A percentile compares a stretch with the other conserved stretches of the same genome.
Evolutionary conservation across 495 filamentous ascomycete genomes (phyloP).

Genomic region (Xylaria castorea): DNA sequence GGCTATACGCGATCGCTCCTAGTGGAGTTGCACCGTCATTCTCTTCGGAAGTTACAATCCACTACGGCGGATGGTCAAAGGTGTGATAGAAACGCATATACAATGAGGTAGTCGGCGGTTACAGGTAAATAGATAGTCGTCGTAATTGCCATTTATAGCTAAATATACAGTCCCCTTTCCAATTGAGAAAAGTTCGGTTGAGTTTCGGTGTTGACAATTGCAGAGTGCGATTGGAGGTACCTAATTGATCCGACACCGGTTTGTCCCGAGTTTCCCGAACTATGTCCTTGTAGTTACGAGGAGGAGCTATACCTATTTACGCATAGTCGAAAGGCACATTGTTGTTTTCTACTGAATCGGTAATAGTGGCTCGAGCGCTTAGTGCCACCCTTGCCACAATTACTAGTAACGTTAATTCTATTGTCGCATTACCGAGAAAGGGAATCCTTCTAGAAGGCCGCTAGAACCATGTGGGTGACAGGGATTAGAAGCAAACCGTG

Average conservation of each 20-base stretch:
- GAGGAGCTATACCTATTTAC: neutral
- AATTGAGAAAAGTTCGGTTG: neutral
- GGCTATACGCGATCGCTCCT: neutral
- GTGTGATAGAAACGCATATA: neutral
- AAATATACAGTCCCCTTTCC: neutral
- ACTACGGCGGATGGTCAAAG: neutral
- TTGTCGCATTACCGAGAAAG: neutral
- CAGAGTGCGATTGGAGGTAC: neutral
- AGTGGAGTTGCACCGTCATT: neutral
- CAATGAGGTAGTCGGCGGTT: neutral
- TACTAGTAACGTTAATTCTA: too few species aligned
- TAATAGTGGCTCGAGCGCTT: neutral
- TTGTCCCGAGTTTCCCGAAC: slow-evolving; percentile 7
- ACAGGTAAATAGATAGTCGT: neutral
- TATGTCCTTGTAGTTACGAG: neutral
- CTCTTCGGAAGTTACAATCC: neutral
- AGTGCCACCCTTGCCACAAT: neutral
- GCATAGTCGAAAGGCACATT: neutral
- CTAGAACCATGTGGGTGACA: slow-evolving; percentile 27
- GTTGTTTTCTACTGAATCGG: neutral
- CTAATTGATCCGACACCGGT: neutral
- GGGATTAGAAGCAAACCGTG: slow-evolving; percentile 9
- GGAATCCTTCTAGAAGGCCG: slow-evolving; percentile 25
- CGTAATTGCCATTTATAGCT: neutral
- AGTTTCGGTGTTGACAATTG: neutral